Evolutionary conservation across 208 protist genomes (phyloP).

Genomic region (Strigomonas culicis): DNA sequence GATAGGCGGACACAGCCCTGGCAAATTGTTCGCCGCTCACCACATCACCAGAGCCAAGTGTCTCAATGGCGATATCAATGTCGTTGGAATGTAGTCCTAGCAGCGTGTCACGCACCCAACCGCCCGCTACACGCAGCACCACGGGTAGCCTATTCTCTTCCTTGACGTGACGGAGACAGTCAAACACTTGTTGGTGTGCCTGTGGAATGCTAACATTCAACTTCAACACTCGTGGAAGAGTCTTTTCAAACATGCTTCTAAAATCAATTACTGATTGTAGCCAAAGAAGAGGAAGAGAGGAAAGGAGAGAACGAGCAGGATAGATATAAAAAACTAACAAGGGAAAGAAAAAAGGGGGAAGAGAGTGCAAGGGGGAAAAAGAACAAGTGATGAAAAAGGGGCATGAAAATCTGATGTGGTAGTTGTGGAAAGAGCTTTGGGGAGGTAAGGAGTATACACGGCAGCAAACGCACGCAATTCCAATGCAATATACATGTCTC

Average conservation of each 20-base stretch:
- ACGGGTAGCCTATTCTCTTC: conserved; percentile 42
- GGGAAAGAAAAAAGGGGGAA: not conserved
- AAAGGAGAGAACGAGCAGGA: conserved; percentile 6
- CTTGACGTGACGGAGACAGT: conserved; percentile 74
- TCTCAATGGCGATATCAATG: conserved; percentile 98
- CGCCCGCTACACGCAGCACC: conserved; percentile 92
- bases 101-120: conserved; percentile 98
- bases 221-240: too few species aligned
- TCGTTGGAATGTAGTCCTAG: conserved; percentile 92
- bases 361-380: not conserved
- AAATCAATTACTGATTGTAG: not conserved
- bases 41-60: conserved; percentile 11
- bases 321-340: conserved; percentile 9
- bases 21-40: conserved; percentile 92
- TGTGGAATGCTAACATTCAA: conserved; percentile 25
- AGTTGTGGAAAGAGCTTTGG: too few species aligned
- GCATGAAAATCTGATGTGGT: too few species aligned
- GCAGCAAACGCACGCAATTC: too few species aligned
- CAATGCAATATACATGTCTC: not conserved
- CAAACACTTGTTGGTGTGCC: conserved; percentile 79
- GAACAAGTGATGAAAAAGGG: not conserved
- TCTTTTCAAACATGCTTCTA: not conserved
- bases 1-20: conserved; percentile 65
- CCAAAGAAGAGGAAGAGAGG: conserved; percentile 6
- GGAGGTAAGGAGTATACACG: too few species aligned